Conservation (phyloP, 108 stramenopile species). For the Epipyxis sp. region DNA sequence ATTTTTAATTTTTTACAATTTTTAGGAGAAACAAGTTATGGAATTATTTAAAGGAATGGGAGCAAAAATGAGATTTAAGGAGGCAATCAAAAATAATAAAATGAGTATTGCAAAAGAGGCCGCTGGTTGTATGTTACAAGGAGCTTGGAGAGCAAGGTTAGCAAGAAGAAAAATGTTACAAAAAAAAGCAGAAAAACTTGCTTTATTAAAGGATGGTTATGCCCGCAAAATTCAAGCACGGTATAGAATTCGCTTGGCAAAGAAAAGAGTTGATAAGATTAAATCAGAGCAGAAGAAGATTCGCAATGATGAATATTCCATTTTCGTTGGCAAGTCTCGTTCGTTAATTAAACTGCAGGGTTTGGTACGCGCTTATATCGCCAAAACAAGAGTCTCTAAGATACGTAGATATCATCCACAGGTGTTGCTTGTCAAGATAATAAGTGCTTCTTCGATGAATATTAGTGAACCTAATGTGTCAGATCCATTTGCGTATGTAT, state of each 20-base stretch:
- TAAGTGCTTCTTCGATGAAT: no score
- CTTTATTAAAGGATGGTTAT: background rate
- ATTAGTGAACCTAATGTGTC: no score
- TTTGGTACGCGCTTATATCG: background rate
- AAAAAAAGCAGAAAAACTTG: slow-evolving; percentile 3
- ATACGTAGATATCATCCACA: background rate
- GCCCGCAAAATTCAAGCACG: slow-evolving; percentile 27
- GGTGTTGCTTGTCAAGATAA: background rate
- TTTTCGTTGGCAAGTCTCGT: background rate
- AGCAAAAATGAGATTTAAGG: background rate
- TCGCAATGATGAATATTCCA: background rate
- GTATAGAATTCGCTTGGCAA: slow-evolving; percentile 21
- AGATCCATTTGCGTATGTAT: no score
- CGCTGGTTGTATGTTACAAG: slow-evolving; percentile 20
- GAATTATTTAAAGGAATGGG: slow-evolving; percentile 18
- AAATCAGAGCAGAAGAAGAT: background rate
- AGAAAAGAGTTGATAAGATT: background rate
- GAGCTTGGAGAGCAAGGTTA: slow-evolving; percentile 18
- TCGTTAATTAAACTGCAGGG: background rate
- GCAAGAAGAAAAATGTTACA: background rate
- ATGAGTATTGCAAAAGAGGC: background rate
- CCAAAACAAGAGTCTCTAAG: background rate
- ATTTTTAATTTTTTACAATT: background rate
- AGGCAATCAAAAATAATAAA: background rate
- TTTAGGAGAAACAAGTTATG: slow-evolving; percentile 4